Base-by-base conservation (phyloP, 202 grass and related monocot species). In the Schoenoplectus tabernaemontani region DNA sequence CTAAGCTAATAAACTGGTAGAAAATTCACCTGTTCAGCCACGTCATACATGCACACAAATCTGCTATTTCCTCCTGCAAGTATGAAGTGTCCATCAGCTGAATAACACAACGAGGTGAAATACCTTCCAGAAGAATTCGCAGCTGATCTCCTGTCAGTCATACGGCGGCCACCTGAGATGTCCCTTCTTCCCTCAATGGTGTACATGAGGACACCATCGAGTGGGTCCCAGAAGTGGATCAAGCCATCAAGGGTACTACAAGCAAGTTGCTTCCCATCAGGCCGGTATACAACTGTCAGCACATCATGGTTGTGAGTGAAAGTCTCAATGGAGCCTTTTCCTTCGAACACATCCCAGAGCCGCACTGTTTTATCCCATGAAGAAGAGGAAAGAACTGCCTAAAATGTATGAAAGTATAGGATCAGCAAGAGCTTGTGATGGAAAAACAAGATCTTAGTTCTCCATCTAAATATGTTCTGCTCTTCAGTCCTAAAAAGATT, bases 311-410 rank as follows among this genome's bases (percentile, higher is more conserved):
- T 94, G 85, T 98, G 95, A 32, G 87, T 87, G 87, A 98, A 94
- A 28, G 91, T 94, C 84, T 98, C 91, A 26, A 87, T 88, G 19
- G 95, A 89, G 82, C 91, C 84, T 89, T 98, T 98, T 84, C 91
- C 90, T 68, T 98, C 86, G 74, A 98, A 98, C 77, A 94, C 95
- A 79, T 98, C 95, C 91, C 95, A 98, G 57, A 98, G 78, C 33
- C 89, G 88, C 56, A 94, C 83, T 5, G 95, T 98, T 92, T 92
- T 94, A 59, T 98, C 95, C 95, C 95, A 98, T 71, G 95, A 98
- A 13, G 95, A 94, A 38, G 95, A 98, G 84, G 89, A 87, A 78
- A 98, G 82, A 87, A 89, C 57, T 67, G 84, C 78, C 95, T 98
- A 43, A 7, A 43, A 74, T 73, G 53, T 10, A 74, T 72, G 46